Base-by-base conservation (phyloP, 1,284 basidiomycete genomes). In the Trichosporon faecale region DNA sequence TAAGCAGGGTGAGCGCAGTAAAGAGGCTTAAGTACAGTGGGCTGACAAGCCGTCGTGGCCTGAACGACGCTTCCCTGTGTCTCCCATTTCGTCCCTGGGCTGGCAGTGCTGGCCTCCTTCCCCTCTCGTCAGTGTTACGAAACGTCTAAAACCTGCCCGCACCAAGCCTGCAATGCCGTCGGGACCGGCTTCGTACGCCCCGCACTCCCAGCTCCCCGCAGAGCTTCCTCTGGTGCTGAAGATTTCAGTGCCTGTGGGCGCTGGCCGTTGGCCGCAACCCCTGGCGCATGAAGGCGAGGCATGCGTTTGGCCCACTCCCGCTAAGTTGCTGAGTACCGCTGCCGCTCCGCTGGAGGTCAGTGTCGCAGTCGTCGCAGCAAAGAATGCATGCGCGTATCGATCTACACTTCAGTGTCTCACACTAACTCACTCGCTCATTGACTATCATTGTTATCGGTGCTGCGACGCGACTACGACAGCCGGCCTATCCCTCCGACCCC, bases 91-190 rank as follows among this genome's bases (percentile, higher is more conserved):
- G 23, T 21, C 49, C 21, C 49, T 52, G 49, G n/a, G 49, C 8
- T 23, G 49, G 49, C 49, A 9, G 49, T 25, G 49, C 21, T 18
- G 21, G 8, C n/a, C 9, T 23, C 49, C 49, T 23, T 52, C 49
- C 49, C 49, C 49, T 52, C 49, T 52, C 49, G 49, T 52, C 21
- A 52, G 21, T 52, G 49, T 52, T 52, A 52, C 49, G 49, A 52
- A 52, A 52, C 49, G 23, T 44, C 40, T 16, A 44, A 44, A 44
- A n/a, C 40, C 40, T 44, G 40, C 6, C 40, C 40, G 40, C 40
- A 44, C 40, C 40, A 44, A n/a, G 40, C 40, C n/a, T 52, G 49
- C 49, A 4, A 52, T 6, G 21, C 12, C 49, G 49, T 25, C 49
- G 49, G 49, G 49, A 52, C 7, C 49, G 23, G 49, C 49, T 52